Percentiles rank a stretch among this genome's conserved stretches.
Conservation (phyloP, 371 early-diverging fungal genomes). For the Lichtheimia ornata region DNA sequence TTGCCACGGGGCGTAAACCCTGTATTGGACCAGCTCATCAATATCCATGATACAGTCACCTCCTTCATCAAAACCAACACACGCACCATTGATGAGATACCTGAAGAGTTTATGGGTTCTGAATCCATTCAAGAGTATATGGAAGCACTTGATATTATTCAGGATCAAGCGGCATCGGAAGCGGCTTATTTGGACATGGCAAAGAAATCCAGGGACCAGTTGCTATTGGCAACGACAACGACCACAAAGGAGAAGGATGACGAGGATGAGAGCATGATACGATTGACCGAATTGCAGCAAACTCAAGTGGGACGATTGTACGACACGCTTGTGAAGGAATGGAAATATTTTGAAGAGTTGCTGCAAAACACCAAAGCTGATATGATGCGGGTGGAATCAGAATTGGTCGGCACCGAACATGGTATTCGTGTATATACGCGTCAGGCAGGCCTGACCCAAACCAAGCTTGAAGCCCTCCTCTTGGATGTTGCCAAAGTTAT, state of each 20-base stretch:
- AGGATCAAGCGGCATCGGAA: constrained; percentile 33
- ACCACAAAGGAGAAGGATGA: constrained; percentile 34
- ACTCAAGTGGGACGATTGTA: constrained; percentile 34
- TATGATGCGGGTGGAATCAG: constrained; percentile 29
- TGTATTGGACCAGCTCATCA: constrained; percentile 38
- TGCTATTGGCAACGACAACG: constrained; percentile 28
- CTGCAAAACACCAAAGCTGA: constrained; percentile 41
- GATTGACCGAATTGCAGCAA: constrained; percentile 44
- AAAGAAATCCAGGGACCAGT: constrained; percentile 24
- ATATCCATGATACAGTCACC: constrained; percentile 41
- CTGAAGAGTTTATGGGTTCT: constrained; percentile 38
- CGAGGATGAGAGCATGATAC: constrained; percentile 17
- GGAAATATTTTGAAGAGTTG: constrained; percentile 37
- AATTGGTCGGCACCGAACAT: constrained; percentile 36
- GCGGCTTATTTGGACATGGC: constrained; percentile 31
- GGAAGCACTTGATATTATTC: constrained; percentile 41
- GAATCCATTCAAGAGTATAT: constrained; percentile 34
- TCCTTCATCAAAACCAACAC: constrained; percentile 44
- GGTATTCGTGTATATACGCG: constrained; percentile 22
- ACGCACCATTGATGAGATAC: constrained; percentile 40
- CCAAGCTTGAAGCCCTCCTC: background rate
- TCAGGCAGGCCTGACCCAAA: constrained; percentile 16
- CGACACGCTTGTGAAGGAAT: constrained; percentile 33
- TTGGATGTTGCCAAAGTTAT: constrained; percentile 1
- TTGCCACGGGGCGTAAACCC: constrained; percentile 50